A percentile compares a stretch with the other conserved stretches of the same genome.
phyloP scores from a whole-genome alignment of 768 basidiomycete species.

The Mrakia frigida region DNA sequence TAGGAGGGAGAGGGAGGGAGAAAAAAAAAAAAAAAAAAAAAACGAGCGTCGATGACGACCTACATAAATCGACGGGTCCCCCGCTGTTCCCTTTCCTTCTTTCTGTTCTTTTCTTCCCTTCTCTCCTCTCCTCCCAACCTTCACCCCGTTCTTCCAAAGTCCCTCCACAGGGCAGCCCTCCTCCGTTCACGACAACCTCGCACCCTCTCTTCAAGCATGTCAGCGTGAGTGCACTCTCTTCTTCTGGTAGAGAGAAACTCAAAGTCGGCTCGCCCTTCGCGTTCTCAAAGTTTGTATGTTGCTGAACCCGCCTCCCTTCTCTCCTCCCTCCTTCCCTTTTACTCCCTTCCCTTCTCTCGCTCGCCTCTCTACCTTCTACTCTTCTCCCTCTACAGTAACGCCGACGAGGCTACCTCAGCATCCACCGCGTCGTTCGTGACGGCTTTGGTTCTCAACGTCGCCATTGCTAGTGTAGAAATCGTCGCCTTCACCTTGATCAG shows the following conservation, averaged over 20 bases:
- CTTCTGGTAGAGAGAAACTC: neutral
- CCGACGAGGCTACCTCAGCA: slow-evolving; percentile 44
- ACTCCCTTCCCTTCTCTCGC: neutral
- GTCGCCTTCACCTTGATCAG: slow-evolving; percentile 73
- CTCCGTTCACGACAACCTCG: neutral
- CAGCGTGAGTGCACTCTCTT: neutral
- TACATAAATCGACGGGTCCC: no score
- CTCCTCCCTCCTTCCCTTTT: no score
- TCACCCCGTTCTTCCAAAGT: neutral
- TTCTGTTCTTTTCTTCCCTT: no score
- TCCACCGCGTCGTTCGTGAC: slow-evolving; percentile 76
- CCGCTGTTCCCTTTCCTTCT: no score
- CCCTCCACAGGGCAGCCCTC: neutral
- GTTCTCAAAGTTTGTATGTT: neutral
- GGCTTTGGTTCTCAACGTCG: slow-evolving; percentile 74
- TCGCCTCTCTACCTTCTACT: slow-evolving; percentile 18
- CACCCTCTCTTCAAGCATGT: neutral
- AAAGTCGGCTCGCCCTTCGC: neutral
- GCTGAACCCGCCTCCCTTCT: neutral
- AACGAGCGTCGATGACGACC: no score
- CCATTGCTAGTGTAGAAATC: slow-evolving; percentile 55
- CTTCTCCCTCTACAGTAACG: neutral
- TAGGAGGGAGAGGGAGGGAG: no score
- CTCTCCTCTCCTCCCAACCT: no score
- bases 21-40: no score